A percentile compares a stretch with the other conserved stretches of the same genome.
phyloP scores from a whole-genome alignment of 148 eudicot genomes.

The Fagopyrum homotropicum region DNA sequence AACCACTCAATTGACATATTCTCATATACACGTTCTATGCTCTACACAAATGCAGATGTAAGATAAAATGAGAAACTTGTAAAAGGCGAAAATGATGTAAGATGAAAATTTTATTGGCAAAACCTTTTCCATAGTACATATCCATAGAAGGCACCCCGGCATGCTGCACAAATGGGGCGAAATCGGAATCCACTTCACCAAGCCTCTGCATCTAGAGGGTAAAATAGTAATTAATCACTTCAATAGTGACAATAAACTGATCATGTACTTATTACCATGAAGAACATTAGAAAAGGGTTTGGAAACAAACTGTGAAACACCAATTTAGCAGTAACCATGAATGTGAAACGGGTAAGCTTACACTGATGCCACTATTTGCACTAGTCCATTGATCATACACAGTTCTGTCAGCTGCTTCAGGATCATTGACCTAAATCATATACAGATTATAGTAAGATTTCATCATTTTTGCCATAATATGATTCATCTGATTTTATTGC shows the following conservation, averaged over 20 bases:
- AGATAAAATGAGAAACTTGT: too few relatives aligned
- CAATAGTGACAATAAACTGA: too few relatives aligned
- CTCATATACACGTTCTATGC: too few relatives aligned
- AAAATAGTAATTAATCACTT: too few relatives aligned
- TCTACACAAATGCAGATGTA: too few relatives aligned
- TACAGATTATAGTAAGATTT: neutral
- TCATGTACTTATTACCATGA: too few relatives aligned
- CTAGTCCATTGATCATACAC: conserved; percentile 58
- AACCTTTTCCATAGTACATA: conserved; percentile 82
- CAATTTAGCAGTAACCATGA: too few relatives aligned
- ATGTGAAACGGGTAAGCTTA: conserved; percentile 47
- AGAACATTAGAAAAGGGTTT: too few relatives aligned
- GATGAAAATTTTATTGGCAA: neutral
- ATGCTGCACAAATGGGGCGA: conserved; percentile 85
- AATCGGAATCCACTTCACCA: conserved; percentile 84
- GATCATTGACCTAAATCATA: conserved; percentile 65
- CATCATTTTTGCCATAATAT: neutral
- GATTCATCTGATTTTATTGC: conserved; percentile 11
- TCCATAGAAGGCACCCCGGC: conserved; percentile 88
- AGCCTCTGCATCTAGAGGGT: conserved; percentile 93
- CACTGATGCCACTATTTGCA: conserved; percentile 43
- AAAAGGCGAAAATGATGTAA: neutral
- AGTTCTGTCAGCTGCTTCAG: conserved; percentile 44
- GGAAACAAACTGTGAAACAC: too few relatives aligned
- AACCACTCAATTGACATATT: too few relatives aligned